Evolutionary conservation across 768 basidiomycete species (phyloP), one percentile per base, ranked within the genome.

Genomic region (Lentinula aciculospora): DNA sequence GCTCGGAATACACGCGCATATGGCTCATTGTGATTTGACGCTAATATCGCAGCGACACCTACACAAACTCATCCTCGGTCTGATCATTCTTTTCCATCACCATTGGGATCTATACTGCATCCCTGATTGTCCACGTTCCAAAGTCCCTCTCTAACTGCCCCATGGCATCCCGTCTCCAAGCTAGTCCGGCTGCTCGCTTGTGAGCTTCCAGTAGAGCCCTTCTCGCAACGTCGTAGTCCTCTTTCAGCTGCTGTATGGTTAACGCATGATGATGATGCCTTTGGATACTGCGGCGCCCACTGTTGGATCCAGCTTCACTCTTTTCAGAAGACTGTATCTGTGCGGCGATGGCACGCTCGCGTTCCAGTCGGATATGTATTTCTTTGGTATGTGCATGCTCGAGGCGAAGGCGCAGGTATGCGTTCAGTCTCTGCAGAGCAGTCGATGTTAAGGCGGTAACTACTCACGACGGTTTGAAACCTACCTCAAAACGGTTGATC

Each of bases 161-260:
- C 51, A 53, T 53, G 12, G 13, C 36, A n/a, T 53, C 51, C 23
- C 51, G 17, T 36, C 51, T 53, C 51, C 51, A 53, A n/a, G 51
- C 51, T 12, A 53, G 23, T 27, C 51, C 51, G 27, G 51, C 51
- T 37, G 51, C 36, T 27, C 51, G 19, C 25, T 53, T 53, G 25
- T 53, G 51, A 15, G 51, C 51, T 25, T 53, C 51, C 51, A 53
- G 17, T 9, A 53, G 25, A n/a, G 51, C 51, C 25, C 32, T n/a
- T 19, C 39, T 53, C 27, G 51, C 51, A 12, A 37, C 12, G 12
- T 53, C 51, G 25, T 53, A 53, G 13, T 53, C 51, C n/a, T 36
- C 51, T 15, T 15, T 53, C 10, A 53, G 51, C 23, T 53, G 51
- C 36, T 53, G 32, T 53, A 53, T 53, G 13, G 36, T 23, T 36